A percentile compares a stretch with the other conserved stretches of the same genome.
Evolutionary conservation across 164 flowering plant genomes (phyloP).

Genomic region (Hamamelis virginiana): DNA sequence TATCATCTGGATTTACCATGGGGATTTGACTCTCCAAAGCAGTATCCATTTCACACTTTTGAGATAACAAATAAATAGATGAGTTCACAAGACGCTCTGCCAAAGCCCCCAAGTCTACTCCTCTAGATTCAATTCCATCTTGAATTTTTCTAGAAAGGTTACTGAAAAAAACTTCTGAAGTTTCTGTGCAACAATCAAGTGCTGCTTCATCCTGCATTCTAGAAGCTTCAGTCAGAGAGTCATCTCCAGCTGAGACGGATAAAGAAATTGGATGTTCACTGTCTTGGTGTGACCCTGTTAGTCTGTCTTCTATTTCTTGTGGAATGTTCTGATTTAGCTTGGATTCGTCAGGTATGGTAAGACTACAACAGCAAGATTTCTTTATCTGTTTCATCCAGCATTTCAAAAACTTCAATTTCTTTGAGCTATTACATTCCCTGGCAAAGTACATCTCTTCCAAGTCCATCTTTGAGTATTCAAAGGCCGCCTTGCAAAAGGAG

Average conservation of each 20-base stretch:
- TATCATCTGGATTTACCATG: slow-evolving; percentile 23
- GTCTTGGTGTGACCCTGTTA: slow-evolving; percentile 29
- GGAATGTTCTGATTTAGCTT: slow-evolving; percentile 16
- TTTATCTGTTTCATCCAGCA: slow-evolving; percentile 89
- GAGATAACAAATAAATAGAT: slow-evolving; percentile 48
- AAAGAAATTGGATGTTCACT: slow-evolving; percentile 38
- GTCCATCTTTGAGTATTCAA: slow-evolving; percentile 32
- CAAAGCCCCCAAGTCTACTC: slow-evolving; percentile 66
- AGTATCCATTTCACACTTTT: slow-evolving; percentile 33
- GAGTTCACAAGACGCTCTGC: slow-evolving; percentile 73
- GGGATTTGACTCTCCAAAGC: slow-evolving; percentile 22
- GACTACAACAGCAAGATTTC: slow-evolving; percentile 18
- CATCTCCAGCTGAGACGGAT: slow-evolving; percentile 42
- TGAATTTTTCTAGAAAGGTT: slow-evolving; percentile 56
- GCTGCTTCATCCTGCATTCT: slow-evolving; percentile 33
- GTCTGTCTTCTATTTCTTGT: slow-evolving; percentile 30
- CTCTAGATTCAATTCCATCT: slow-evolving; percentile 57
- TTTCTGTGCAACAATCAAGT: slow-evolving; percentile 34
- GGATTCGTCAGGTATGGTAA: slow-evolving; percentile 8
- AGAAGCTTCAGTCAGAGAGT: slow-evolving; percentile 27
- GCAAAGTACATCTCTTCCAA: slow-evolving; percentile 59
- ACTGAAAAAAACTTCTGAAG: slow-evolving; percentile 51
- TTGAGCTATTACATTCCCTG: slow-evolving; percentile 39
- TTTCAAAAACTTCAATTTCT: slow-evolving; percentile 75
- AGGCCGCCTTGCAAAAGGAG: slow-evolving; percentile 56